Base-by-base conservation (phyloP, 345 rosid species). In the Gossypium australe region DNA sequence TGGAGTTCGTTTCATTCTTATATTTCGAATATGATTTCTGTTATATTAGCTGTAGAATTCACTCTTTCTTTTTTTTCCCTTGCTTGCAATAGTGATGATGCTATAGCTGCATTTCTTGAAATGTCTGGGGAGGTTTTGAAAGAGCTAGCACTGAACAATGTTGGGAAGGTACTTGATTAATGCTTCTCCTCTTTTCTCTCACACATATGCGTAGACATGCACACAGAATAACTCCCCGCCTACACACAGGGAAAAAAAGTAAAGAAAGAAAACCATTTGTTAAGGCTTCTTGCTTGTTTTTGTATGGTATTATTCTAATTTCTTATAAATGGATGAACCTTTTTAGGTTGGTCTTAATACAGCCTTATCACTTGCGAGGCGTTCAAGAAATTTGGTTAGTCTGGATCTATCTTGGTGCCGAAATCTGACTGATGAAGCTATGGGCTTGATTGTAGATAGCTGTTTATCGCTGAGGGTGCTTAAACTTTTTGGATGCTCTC, bases 331-430 rank as follows among this genome's bases (percentile, higher is more conserved):
- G 34, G 8, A 73, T 70, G 34, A 11, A 18, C 64, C 72, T 69
- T 62, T 78, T 22, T 78, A 95, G 98, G 97, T 91, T 84, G 90
- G 91, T 38, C 68, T 79, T 64, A 77, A 79, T 75, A 90, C 98
- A 56, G 93, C 94, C 44, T 7, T 86, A 11, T 88, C 98, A 34
- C 85, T 95, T 70, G 88, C 88, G 14, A 92, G 76, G 78, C 73
- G 80, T 56, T 81, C 88, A 47, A 81, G 72, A 71, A 85, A 83
- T 34, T 77, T 95, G 83, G 74, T 65, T 73, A 84, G 67, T 81
- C 79, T 95, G 84, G 98, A 95, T 80, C 60, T 91, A 17, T 95
- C 98, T 2, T 95, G 89, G 87, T 95, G 99, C 81, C 82, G 98
- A 78, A 82, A 88, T 73, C 67, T 95, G 83, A 75, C 87, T 3